Evolutionary conservation across 192 early-diverging fungal species (phyloP).

Genomic region (Podila verticillata): DNA sequence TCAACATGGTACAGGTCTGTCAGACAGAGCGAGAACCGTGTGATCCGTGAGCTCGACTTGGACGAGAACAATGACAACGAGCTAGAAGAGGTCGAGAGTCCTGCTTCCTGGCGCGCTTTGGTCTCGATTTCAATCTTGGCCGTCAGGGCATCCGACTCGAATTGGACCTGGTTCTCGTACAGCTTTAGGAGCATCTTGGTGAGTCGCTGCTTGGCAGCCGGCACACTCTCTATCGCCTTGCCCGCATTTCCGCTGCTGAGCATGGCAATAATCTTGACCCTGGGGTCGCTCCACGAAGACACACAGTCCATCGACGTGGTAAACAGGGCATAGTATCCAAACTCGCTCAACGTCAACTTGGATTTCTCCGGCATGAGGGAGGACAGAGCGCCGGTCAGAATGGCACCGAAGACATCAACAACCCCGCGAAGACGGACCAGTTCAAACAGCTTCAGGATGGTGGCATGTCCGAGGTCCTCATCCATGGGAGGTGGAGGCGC

Average conservation of each 20-base stretch:
- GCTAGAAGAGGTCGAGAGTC: not conserved
- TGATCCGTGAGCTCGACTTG: slow-evolving; percentile 15
- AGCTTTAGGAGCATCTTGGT: slow-evolving; percentile 22
- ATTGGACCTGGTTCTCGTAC: slow-evolving; percentile 27
- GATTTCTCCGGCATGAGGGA: slow-evolving; percentile 26
- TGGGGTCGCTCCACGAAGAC: slow-evolving; percentile 27
- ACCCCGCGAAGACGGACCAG: slow-evolving; percentile 33
- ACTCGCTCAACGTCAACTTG: slow-evolving; percentile 42
- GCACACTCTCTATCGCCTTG: slow-evolving; percentile 15
- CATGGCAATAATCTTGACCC: slow-evolving; percentile 41
- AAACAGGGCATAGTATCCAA: slow-evolving; percentile 47
- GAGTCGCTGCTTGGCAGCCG: slow-evolving; percentile 20
- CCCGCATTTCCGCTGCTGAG: slow-evolving; percentile 36
- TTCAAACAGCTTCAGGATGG: slow-evolving; percentile 26
- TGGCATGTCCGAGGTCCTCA: slow-evolving; percentile 28
- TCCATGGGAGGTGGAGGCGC: slow-evolving; percentile 6
- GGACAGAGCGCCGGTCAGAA: slow-evolving; percentile 34
- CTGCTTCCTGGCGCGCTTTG: not conserved
- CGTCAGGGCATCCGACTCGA: slow-evolving; percentile 21
- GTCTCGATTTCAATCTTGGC: slow-evolving; percentile 15
- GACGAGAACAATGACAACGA: not conserved
- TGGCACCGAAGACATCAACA: slow-evolving; percentile 37
- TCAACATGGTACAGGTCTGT: slow-evolving; percentile 41
- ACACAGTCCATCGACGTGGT: slow-evolving; percentile 45
- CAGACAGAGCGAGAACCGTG: slow-evolving; percentile 28